These are phyloP conservation scores for Scleromitrula shiraiana DNA, from an alignment of 2,329 filamentous ascomycete species.

Conservation along the genomic window DNA sequence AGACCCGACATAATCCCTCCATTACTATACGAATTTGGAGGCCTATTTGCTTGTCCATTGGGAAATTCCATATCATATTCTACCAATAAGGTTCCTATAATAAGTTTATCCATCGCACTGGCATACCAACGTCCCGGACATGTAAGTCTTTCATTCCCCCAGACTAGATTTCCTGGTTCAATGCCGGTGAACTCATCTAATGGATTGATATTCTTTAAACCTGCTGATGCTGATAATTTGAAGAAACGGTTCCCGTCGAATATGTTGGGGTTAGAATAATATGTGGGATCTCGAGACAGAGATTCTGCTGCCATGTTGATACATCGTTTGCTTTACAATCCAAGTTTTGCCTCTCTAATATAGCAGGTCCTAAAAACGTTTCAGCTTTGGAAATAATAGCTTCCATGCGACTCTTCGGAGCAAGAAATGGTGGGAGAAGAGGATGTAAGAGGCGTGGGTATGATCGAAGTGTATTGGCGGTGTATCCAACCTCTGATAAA, in stretches of 20 bases:
- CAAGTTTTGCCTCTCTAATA: background rate
- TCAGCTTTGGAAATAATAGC: background rate
- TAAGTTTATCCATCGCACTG: background rate
- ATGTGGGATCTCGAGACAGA: background rate
- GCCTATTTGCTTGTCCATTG: background rate
- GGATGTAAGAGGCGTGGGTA: background rate
- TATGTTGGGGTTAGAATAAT: slow-evolving; percentile 1
- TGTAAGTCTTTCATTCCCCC: slow-evolving; percentile 3
- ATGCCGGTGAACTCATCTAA: background rate
- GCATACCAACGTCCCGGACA: slow-evolving; percentile 5
- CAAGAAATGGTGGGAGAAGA: background rate
- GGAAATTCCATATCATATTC: slow-evolving; percentile 24
- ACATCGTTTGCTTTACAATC: background rate
- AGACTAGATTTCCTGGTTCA: slow-evolving; percentile 11
- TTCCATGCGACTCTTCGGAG: slow-evolving; percentile 1
- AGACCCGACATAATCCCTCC: background rate
- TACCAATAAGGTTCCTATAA: slow-evolving; percentile 23
- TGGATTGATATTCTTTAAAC: background rate
- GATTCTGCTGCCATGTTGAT: slow-evolving; percentile 19
- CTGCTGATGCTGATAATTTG: slow-evolving; percentile 15
- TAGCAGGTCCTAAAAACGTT: background rate
- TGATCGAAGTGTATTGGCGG: background rate
- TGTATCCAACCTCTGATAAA: background rate
- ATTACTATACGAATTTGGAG: background rate
- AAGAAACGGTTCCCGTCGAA: slow-evolving; percentile 24